Evolutionary conservation across 495 filamentous ascomycete genomes (phyloP), one percentile per base, ranked within the genome.

Genomic region (Penicillium bovifimosum): DNA sequence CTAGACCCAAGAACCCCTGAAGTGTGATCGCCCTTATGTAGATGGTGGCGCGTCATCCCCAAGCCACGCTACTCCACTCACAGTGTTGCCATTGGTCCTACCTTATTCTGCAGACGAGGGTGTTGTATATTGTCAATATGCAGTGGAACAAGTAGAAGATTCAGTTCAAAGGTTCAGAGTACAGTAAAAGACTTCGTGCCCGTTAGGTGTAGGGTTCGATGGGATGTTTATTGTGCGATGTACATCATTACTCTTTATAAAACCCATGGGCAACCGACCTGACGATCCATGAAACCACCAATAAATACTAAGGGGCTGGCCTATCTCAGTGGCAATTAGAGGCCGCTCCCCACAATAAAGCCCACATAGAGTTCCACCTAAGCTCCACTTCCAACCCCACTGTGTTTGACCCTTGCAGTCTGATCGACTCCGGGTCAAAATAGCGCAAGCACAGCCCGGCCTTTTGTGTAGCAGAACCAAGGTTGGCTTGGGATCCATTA

Each of bases 11-110:
- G 18, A 35, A 32, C 47, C 47, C 38, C 48, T 33, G 41, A 41
- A 24, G 16, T 50, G 36, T 8, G 48, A 50, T 50, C 48, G 48
- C 48, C 42, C 41, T 55, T 39, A 47, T n/a, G n/a, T 11, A 52
- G 47, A 41, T 27, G 33, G 27, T 24, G 43, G 39, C 45, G 55
- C 55, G 55, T 57, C 50, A 57, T 49, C 36, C 39, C 50, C 50
- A 57, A 53, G 50, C 29, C 3, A 47, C 32, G 28, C 6, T 8
- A 6, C 27, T 50, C 48, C 48, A 50, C 48, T 27, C 20, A 2
- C 20, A 24, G 20, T 24, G 20, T 24, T 24, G 20, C 20, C 20
- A 4, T 24, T 24, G 20, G 20, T 24, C 20, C 20, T 4, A 24
- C 20, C 20, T 24, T 24, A 24, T 2, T 24, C 20, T 24, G 20